A percentile compares a stretch with the other conserved stretches of the same genome.
Conservation (phyloP, 345 rosid species). For the Boechera divaricarpa region DNA sequence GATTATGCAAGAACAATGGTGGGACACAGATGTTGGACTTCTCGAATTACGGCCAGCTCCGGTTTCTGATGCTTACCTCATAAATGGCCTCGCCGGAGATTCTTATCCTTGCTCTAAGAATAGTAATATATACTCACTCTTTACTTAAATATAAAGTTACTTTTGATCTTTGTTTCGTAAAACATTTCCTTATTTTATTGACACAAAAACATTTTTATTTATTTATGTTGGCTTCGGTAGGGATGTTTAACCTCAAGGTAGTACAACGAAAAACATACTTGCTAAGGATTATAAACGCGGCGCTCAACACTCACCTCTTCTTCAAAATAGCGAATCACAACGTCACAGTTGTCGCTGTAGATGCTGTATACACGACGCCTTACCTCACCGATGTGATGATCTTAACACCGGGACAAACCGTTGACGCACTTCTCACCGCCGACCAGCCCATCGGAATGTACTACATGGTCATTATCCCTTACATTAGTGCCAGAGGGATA, state of each 20-base stretch:
- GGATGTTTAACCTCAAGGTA: conserved; percentile 58
- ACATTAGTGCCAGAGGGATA: conserved; percentile 45
- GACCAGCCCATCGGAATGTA: conserved; percentile 61
- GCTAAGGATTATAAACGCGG: conserved; percentile 84
- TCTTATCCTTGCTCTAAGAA: conserved; percentile 35
- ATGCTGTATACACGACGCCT: conserved; percentile 70
- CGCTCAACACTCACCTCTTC: conserved; percentile 77
- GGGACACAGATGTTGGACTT: conserved; percentile 27
- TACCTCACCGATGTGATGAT: conserved; percentile 62
- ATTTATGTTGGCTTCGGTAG: conserved; percentile 34
- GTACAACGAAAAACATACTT: conserved; percentile 69
- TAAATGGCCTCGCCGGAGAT: conserved; percentile 40
- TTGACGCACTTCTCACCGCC: conserved; percentile 61
- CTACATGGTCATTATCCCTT: conserved; percentile 71
- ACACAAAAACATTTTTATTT: background rate
- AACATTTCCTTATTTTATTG: background rate
- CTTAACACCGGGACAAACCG: conserved; percentile 70
- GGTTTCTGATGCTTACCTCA: conserved; percentile 32
- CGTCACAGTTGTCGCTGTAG: conserved; percentile 67
- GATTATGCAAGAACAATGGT: conserved; percentile 42
- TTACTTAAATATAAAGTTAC: background rate
- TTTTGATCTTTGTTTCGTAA: background rate
- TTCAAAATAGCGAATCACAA: conserved; percentile 81
- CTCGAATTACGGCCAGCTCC: conserved; percentile 37
- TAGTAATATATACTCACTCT: conserved; percentile 18